Evolutionary conservation across 2,329 filamentous ascomycete genomes (phyloP).

Genomic region (Penicillium concentricum): DNA sequence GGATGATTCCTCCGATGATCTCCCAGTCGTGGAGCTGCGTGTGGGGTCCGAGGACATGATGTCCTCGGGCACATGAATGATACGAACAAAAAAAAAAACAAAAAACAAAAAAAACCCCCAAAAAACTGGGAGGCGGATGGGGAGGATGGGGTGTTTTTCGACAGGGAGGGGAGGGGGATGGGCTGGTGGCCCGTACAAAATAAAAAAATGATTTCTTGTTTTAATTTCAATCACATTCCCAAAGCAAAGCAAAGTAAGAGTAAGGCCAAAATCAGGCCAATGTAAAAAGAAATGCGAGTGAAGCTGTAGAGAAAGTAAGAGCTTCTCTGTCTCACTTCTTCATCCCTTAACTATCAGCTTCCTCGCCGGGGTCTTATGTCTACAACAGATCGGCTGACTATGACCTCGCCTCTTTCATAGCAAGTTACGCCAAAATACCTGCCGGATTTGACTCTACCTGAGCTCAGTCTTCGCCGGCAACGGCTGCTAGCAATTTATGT

Average conservation of each 20-base stretch:
- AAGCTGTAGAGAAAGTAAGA: not conserved
- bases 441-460: not conserved
- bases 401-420: no score
- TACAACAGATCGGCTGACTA: not conserved
- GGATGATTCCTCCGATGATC: constrained; percentile 37
- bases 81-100: not conserved
- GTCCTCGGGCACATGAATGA: constrained; percentile 18
- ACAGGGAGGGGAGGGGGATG: not conserved
- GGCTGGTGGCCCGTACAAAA: constrained; percentile 1
- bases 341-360: not conserved
- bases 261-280: not conserved
- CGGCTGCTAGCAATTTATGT: no score
- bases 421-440: no score
- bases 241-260: not conserved
- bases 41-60: constrained; percentile 37
- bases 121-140: not conserved
- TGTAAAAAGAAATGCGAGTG: not conserved
- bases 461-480: not conserved
- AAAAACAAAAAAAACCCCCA: not conserved
- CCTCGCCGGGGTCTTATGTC: not conserved
- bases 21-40: constrained; percentile 44
- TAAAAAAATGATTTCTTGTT: constrained; percentile 3
- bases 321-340: not conserved
- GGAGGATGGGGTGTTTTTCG: not conserved
- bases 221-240: not conserved